These are phyloP conservation scores for Pseudocercospora ulei DNA, from an alignment of 2,329 filamentous ascomycete species.

Conservation along the genomic window DNA sequence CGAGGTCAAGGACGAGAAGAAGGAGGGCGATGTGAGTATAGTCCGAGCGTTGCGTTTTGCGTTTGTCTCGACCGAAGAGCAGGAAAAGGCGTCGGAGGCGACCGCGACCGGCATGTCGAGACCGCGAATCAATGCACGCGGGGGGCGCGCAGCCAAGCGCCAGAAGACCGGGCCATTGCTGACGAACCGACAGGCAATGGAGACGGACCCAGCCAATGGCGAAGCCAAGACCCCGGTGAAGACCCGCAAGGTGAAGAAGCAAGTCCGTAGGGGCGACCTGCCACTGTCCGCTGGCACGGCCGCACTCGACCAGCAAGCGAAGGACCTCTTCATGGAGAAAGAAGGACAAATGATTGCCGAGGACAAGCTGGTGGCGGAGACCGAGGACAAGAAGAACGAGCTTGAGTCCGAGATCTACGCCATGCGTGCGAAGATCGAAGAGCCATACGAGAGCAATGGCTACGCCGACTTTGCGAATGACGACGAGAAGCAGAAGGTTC, in stretches of 20 bases:
- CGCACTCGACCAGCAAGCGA: slow-evolving; percentile 60
- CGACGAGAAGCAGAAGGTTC: slow-evolving; percentile 82
- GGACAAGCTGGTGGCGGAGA: slow-evolving; percentile 96
- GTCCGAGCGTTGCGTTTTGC: slow-evolving; percentile 19
- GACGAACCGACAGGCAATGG: slow-evolving; percentile 58
- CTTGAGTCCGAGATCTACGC: slow-evolving; percentile 97
- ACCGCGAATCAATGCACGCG: slow-evolving; percentile 16
- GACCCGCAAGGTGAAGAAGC: slow-evolving; percentile 98
- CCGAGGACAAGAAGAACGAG: slow-evolving; percentile 99
- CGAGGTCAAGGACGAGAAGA: slow-evolving; percentile 51
- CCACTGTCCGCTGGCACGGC: slow-evolving; percentile 75
- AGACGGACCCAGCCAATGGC: slow-evolving; percentile 60
- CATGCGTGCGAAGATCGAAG: slow-evolving; percentile 86
- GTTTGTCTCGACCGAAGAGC: slow-evolving; percentile 22
- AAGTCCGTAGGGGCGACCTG: slow-evolving; percentile 92
- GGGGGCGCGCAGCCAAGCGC: slow-evolving; percentile 25
- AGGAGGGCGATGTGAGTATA: slow-evolving; percentile 62
- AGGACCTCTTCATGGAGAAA: slow-evolving; percentile 63
- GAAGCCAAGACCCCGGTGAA: slow-evolving; percentile 45
- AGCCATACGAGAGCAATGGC: slow-evolving; percentile 53
- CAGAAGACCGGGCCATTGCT: slow-evolving; percentile 28
- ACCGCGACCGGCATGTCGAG: slow-evolving; percentile 14
- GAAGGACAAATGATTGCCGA: slow-evolving; percentile 91
- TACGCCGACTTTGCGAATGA: slow-evolving; percentile 72
- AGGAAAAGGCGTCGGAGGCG: slow-evolving; percentile 16